Evolutionary conservation across 169 alveolate species (phyloP).

Genomic region (Plasmodium gonderi): DNA sequence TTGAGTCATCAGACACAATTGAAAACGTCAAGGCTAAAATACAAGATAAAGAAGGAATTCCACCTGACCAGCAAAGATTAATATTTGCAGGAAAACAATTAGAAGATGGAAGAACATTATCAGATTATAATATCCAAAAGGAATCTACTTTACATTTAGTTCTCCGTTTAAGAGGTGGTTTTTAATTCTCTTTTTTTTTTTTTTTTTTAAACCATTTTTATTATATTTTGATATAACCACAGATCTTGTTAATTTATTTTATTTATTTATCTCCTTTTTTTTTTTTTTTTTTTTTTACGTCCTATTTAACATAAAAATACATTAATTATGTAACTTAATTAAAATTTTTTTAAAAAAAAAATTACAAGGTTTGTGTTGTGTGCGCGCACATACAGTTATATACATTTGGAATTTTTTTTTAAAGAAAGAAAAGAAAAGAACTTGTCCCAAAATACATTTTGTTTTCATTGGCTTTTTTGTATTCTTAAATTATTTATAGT

Average conservation of each 20-base stretch:
- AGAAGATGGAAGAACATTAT: conserved; percentile 98
- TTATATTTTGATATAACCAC: background rate
- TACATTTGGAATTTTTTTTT: conserved; percentile 12
- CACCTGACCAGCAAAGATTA: conserved; percentile 35
- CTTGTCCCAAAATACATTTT: no score
- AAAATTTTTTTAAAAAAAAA: conserved; percentile 55
- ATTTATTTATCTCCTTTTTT: conserved; percentile 13
- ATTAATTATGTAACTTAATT: conserved; percentile 35
- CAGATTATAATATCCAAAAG: conserved; percentile 98
- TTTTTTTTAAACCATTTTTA: background rate
- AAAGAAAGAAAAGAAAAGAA: no score
- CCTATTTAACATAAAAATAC: background rate
- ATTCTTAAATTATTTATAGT: conserved; percentile 37
- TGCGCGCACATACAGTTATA: conserved; percentile 53
- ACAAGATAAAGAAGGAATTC: background rate
- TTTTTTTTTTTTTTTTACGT: conserved; percentile 39
- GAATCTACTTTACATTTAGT: conserved; percentile 98
- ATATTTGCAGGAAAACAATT: conserved; percentile 99
- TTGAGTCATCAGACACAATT: conserved; percentile 91
- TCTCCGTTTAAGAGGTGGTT: conserved; percentile 79
- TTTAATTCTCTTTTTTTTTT: conserved; percentile 3
- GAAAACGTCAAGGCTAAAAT: conserved; percentile 97
- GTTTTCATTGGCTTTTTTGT: conserved; percentile 51
- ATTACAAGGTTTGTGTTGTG: conserved; percentile 57
- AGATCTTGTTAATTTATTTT: background rate